Evolutionary conservation across 306 rosid species (phyloP).

Genomic region (Begonia loranthoides): DNA sequence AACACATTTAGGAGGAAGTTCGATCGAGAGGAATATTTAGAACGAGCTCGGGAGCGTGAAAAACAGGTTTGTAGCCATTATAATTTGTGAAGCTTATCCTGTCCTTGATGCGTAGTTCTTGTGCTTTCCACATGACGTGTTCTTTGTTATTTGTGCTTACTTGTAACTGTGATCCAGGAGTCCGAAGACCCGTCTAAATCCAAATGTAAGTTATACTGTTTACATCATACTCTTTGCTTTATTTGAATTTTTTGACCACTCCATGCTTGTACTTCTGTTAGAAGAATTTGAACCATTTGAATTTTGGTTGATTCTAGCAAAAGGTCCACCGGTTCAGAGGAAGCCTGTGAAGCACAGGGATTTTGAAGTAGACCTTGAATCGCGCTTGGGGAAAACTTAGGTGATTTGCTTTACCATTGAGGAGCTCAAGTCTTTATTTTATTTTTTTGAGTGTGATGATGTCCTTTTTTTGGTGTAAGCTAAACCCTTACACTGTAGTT

Average conservation of each 20-base stretch:
- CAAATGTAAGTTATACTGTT: conserved; percentile 34
- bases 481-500: too few species aligned
- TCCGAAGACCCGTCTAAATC: conserved; percentile 25
- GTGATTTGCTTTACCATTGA: conserved; percentile 11
- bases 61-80: conserved; percentile 33
- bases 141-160: conserved; percentile 4
- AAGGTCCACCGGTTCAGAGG: conserved; percentile 83
- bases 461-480: too few species aligned
- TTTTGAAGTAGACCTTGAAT: conserved; percentile 90
- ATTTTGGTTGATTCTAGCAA: conserved; percentile 23
- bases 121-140: conserved; percentile 1
- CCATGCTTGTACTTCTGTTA: background rate
- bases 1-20: conserved; percentile 93
- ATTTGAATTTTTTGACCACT: background rate
- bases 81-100: background rate
- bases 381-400: conserved; percentile 95
- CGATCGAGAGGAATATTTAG: conserved; percentile 84
- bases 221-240: background rate
- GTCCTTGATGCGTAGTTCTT: background rate
- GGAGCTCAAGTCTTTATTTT: too few species aligned
- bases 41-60: conserved; percentile 93
- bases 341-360: conserved; percentile 95
- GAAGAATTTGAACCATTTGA: background rate
- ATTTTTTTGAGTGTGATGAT: too few species aligned
- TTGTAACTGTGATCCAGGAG: conserved; percentile 6